phyloP scores from a whole-genome alignment of 306 rosid genomes.

The Glycyrrhiza uralensis region DNA sequence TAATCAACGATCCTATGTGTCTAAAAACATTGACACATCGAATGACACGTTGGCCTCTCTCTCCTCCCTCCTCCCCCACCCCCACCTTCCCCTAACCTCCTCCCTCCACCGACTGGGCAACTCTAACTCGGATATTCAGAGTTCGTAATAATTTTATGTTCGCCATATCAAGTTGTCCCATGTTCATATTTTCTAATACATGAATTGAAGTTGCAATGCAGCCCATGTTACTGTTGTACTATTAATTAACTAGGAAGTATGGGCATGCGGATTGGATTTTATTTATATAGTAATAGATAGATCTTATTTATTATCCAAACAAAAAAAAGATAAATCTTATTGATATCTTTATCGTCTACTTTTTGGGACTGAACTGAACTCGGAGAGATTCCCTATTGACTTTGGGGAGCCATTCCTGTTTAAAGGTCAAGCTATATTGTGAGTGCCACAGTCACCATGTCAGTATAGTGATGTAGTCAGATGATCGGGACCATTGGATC shows the following conservation, averaged over 20 bases:
- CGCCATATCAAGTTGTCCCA: neutral
- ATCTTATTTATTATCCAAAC: too few species aligned
- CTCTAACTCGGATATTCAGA: neutral
- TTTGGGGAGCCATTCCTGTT: constrained; percentile 14
- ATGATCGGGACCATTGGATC: too few species aligned
- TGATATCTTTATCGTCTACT: constrained; percentile 17
- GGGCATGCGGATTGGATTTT: constrained; percentile 13
- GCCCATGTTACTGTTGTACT: constrained; percentile 27
- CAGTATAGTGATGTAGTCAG: too few species aligned
- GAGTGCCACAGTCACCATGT: neutral
- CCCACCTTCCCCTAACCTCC: too few species aligned
- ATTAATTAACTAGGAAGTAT: neutral
- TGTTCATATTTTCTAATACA: neutral
- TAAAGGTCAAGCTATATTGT: constrained; percentile 26
- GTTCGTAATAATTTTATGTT: neutral
- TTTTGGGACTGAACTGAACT: constrained; percentile 13
- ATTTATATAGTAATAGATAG: neutral
- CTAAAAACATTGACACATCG: too few species aligned
- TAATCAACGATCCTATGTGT: too few species aligned
- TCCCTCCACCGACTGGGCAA: too few species aligned
- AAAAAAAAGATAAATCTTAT: too few species aligned
- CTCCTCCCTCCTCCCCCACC: too few species aligned
- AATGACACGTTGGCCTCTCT: too few species aligned
- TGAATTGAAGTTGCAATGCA: constrained; percentile 12
- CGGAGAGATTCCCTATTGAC: constrained; percentile 26